Conservation (phyloP, 108 stramenopile species). For the Heterococcus sp. region DNA sequence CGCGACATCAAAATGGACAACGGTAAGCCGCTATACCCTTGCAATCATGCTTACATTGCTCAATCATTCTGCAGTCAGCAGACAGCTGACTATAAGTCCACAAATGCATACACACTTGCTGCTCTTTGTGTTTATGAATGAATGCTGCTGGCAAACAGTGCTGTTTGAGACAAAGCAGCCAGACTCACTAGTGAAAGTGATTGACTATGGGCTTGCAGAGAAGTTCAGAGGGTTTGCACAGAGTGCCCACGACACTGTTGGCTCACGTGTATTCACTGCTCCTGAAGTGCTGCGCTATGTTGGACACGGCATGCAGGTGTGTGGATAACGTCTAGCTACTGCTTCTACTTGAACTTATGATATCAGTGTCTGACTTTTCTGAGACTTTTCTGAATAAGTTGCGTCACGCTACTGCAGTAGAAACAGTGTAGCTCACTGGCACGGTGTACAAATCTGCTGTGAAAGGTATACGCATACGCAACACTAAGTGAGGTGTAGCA, state of each 20-base stretch:
- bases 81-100: too few species aligned
- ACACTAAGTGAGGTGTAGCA: background rate
- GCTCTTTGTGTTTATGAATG: background rate
- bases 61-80: too few species aligned
- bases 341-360: slow-evolving; percentile 25
- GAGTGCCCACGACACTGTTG: slow-evolving; percentile 14
- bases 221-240: background rate
- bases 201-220: slow-evolving; percentile 36
- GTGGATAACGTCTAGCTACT: too few species aligned
- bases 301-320: slow-evolving; percentile 22
- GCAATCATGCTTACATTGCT: background rate
- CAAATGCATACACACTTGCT: too few species aligned
- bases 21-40: background rate
- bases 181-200: slow-evolving; percentile 29
- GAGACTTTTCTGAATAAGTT: too few species aligned
- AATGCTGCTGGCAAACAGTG: slow-evolving; percentile 9
- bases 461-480: background rate
- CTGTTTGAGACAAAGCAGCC: slow-evolving; percentile 29
- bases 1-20: background rate
- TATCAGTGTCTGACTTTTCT: too few species aligned
- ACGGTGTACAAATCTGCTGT: too few species aligned
- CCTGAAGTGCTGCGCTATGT: slow-evolving; percentile 26
- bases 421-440: too few species aligned
- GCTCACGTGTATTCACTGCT: slow-evolving; percentile 20
- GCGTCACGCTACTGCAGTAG: too few species aligned